Percentiles rank a stretch among this genome's conserved stretches.
Evolutionary conservation across 371 early-diverging fungal genomes (phyloP).

Genomic region (Chytridium lagenaria): DNA sequence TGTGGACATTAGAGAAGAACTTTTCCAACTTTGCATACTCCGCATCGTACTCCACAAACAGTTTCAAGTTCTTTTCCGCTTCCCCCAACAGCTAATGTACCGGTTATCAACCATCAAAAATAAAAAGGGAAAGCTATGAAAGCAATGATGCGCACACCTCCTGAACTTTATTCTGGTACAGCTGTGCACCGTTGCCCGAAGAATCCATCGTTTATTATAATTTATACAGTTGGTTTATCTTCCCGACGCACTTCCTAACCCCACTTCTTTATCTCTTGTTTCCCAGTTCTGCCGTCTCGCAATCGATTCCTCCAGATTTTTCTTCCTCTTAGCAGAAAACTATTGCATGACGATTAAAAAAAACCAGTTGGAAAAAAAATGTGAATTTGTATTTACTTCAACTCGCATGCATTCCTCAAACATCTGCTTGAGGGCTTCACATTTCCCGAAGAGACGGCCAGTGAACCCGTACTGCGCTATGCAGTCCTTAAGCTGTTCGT

Average conservation of each 20-base stretch:
- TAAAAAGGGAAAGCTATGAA: not conserved
- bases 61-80: constrained; percentile 17
- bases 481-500: constrained; percentile 25
- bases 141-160: constrained; percentile 20
- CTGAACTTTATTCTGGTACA: constrained; percentile 26
- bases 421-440: constrained; percentile 32
- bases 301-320: constrained; percentile 19
- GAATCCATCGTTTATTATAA: too few relatives aligned
- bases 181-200: constrained; percentile 5
- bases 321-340: constrained; percentile 24
- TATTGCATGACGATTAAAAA: not conserved
- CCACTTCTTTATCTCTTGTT: not conserved
- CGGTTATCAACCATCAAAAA: too few relatives aligned
- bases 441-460: constrained; percentile 33
- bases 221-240: too few relatives aligned
- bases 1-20: constrained; percentile 28
- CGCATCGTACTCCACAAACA: constrained; percentile 25
- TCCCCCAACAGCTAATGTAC: constrained; percentile 22
- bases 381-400: constrained; percentile 21
- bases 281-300: constrained; percentile 32
- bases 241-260: too few relatives aligned
- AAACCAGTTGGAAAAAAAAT: not conserved
- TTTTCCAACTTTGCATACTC: constrained; percentile 35
- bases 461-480: constrained; percentile 21
- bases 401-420: constrained; percentile 32